Conservation (phyloP, 2,329 filamentous ascomycete species). For the Colletotrichum horii region DNA sequence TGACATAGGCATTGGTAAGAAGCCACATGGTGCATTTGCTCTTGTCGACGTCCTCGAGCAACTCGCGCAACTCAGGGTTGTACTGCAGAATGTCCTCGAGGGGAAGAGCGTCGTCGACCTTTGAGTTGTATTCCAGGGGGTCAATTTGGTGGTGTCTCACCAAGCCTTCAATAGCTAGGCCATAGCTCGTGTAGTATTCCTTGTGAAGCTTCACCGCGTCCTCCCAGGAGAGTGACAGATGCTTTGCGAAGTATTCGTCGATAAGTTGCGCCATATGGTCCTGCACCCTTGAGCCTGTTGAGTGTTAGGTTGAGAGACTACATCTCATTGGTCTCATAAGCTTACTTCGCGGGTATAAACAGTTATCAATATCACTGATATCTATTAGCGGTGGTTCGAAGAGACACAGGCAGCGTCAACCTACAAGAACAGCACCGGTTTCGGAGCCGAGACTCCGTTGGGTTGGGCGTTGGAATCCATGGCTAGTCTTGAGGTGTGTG, state of each 20-base stretch:
- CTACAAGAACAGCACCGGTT: slow-evolving; percentile 51
- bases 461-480: slow-evolving; percentile 25
- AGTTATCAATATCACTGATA: slow-evolving; percentile 95
- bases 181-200: slow-evolving; percentile 95
- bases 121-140: slow-evolving; percentile 89
- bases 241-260: slow-evolving; percentile 64
- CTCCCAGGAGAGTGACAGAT: slow-evolving; percentile 74
- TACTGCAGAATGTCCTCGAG: slow-evolving; percentile 85
- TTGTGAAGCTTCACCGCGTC: slow-evolving; percentile 87
- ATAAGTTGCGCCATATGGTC: slow-evolving; percentile 90
- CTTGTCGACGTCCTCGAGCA: slow-evolving; percentile 84
- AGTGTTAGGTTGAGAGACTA: background rate
- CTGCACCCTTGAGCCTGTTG: slow-evolving; percentile 76
- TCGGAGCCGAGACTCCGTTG: slow-evolving; percentile 37
- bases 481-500: background rate
- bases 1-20: slow-evolving; percentile 95
- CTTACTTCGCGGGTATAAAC: slow-evolving; percentile 87
- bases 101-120: slow-evolving; percentile 94
- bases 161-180: slow-evolving; percentile 94
- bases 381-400: background rate
- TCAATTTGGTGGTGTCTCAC: slow-evolving; percentile 95
- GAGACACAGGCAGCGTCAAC: slow-evolving; percentile 4
- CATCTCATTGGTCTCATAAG: background rate
- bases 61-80: slow-evolving; percentile 72
- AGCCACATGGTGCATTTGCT: slow-evolving; percentile 90